Conservation (phyloP, 257 asterid genomes). For the Cordia subcordata region DNA sequence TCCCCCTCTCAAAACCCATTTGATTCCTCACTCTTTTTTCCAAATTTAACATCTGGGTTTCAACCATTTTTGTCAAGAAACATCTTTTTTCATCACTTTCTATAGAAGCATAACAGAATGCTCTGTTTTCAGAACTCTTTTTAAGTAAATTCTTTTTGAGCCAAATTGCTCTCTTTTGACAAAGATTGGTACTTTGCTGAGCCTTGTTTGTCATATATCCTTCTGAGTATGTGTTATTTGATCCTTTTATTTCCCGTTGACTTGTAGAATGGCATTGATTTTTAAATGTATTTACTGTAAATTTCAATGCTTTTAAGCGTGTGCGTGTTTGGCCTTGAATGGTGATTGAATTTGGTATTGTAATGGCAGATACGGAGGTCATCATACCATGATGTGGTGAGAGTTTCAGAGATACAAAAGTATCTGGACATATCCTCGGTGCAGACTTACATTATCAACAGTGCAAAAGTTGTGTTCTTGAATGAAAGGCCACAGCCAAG, state of each 20-base stretch:
- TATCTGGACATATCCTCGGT: conserved; percentile 62
- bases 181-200: neutral
- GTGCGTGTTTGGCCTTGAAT: neutral
- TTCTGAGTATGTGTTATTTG: neutral
- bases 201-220: neutral
- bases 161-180: neutral
- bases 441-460: conserved; percentile 78
- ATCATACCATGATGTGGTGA: conserved; percentile 82
- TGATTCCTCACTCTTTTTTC: neutral
- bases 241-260: conserved; percentile 24
- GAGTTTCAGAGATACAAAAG: conserved; percentile 78
- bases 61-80: conserved; percentile 14
- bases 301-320: too few species aligned
- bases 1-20: too few species aligned
- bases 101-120: neutral
- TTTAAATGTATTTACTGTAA: neutral
- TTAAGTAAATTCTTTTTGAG: neutral
- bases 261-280: conserved; percentile 13
- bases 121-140: neutral
- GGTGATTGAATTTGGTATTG: conserved; percentile 1
- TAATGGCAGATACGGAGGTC: conserved; percentile 70
- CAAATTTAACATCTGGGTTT: conserved; percentile 14
- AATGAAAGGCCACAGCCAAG: conserved; percentile 86
- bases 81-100: neutral
- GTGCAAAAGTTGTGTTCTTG: conserved; percentile 80